These are phyloP conservation scores for Aspergillus tamarii DNA, from an alignment of 2,329 filamentous ascomycete species.

Conservation along the genomic window DNA sequence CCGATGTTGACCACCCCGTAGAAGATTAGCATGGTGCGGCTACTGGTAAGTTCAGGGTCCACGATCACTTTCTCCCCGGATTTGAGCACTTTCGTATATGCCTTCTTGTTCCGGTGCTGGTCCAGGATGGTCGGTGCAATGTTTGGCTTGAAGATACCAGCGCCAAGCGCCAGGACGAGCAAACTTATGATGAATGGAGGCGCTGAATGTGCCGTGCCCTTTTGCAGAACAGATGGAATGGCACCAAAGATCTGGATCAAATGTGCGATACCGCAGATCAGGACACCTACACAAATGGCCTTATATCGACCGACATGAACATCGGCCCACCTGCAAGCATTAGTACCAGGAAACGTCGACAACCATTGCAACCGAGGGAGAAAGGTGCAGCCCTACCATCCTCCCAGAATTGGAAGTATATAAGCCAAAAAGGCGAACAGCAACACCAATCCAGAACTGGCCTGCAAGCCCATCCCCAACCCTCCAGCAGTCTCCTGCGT, in stretches of 20 bases:
- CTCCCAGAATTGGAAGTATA: constrained; percentile 55
- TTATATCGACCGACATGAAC: constrained; percentile 31
- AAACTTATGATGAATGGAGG: constrained; percentile 46
- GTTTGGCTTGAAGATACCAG: constrained; percentile 46
- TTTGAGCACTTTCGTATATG: constrained; percentile 48
- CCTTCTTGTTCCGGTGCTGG: constrained; percentile 43
- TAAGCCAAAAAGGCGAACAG: constrained; percentile 56
- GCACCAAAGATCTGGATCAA: constrained; percentile 38
- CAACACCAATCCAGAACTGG: constrained; percentile 59
- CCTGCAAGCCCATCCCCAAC: constrained; percentile 59
- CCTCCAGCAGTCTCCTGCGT: constrained; percentile 59
- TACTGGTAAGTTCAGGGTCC: constrained; percentile 50
- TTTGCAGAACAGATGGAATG: constrained; percentile 45
- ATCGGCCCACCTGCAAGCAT: constrained; percentile 25
- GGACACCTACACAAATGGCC: constrained; percentile 43
- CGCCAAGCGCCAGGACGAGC: constrained; percentile 43
- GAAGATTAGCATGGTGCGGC: constrained; percentile 40
- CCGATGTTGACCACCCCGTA: constrained; percentile 39
- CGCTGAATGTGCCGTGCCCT: constrained; percentile 34
- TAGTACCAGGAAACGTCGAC: neutral
- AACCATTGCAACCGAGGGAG: neutral
- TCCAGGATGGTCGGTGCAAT: constrained; percentile 50
- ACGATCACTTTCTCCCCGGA: constrained; percentile 52
- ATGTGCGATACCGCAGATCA: constrained; percentile 43
- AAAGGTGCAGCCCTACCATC: neutral